Evolutionary conservation across 108 stramenopile species (phyloP).

Genomic region (Conticribra guillardii): DNA sequence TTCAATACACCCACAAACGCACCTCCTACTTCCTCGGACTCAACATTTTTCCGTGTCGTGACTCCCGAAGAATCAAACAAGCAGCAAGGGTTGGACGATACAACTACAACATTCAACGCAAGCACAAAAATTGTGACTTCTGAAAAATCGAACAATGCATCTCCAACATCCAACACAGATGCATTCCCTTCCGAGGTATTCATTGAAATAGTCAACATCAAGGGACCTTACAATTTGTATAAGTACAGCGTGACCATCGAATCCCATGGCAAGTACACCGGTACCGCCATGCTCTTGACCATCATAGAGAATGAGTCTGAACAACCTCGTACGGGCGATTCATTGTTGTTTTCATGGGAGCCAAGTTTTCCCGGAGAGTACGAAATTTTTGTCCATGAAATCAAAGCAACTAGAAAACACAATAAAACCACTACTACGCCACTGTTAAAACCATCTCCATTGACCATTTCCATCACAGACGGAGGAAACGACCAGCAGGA

Average conservation of each 20-base stretch:
- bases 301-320: too few species aligned
- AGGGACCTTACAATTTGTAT: too few species aligned
- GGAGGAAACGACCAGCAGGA: neutral
- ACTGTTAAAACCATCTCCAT: slow-evolving; percentile 8
- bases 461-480: neutral
- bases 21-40: too few species aligned
- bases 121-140: too few species aligned
- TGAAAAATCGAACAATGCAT: too few species aligned
- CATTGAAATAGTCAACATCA: neutral
- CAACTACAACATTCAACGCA: too few species aligned
- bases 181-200: neutral
- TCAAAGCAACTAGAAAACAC: slow-evolving; percentile 4
- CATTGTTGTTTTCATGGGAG: slow-evolving; percentile 29
- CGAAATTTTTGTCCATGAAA: slow-evolving; percentile 30
- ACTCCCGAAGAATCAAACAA: too few species aligned
- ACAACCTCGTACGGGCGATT: neutral
- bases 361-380: slow-evolving; percentile 26
- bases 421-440: neutral
- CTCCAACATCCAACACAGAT: too few species aligned
- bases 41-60: too few species aligned
- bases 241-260: slow-evolving; percentile 25
- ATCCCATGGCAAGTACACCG: slow-evolving; percentile 26
- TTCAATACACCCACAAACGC: too few species aligned
- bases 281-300: slow-evolving; percentile 31
- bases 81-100: too few species aligned